These are phyloP conservation scores for Aspergillus heteromorphus DNA, from an alignment of 495 filamentous ascomycete genomes.

Conservation along the genomic window DNA sequence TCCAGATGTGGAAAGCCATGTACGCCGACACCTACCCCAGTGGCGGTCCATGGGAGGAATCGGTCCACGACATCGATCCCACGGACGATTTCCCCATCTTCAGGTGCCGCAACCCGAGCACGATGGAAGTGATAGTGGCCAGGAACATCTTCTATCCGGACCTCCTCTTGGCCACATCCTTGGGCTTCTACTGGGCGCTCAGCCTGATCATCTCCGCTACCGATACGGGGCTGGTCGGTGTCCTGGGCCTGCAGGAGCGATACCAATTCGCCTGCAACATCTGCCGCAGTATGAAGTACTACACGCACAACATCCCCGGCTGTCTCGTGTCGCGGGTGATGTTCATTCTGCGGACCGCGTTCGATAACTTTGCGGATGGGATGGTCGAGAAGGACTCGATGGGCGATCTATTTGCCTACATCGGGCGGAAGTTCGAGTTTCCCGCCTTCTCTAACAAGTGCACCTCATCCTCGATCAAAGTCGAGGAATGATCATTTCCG, in stretches of 20 bases:
- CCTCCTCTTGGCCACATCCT: constrained; percentile 15
- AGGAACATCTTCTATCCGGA: constrained; percentile 19
- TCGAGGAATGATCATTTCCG: not conserved
- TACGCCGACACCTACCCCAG: constrained; percentile 14
- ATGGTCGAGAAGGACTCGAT: constrained; percentile 23
- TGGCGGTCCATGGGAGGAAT: constrained; percentile 12
- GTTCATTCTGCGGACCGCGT: constrained; percentile 22
- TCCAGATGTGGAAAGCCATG: constrained; percentile 17
- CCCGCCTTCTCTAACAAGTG: constrained; percentile 21
- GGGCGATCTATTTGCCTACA: constrained; percentile 16
- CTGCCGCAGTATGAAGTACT: constrained; percentile 27
- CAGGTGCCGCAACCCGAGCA: constrained; percentile 14
- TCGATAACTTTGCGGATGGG: constrained; percentile 20
- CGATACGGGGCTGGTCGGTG: constrained; percentile 16
- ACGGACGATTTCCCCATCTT: constrained; percentile 14
- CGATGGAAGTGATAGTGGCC: constrained; percentile 7
- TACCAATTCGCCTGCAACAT: constrained; percentile 24
- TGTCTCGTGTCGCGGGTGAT: constrained; percentile 24
- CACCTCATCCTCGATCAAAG: constrained; percentile 9
- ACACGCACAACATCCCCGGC: constrained; percentile 19
- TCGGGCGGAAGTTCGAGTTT: constrained; percentile 19
- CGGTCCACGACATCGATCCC: not conserved
- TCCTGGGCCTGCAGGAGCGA: constrained; percentile 17
- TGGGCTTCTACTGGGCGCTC: constrained; percentile 23
- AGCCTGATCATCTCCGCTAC: constrained; percentile 17